These are phyloP conservation scores for Oryza punctata DNA, from an alignment of 176 grass and related monocot genomes.

Conservation along the genomic window DNA sequence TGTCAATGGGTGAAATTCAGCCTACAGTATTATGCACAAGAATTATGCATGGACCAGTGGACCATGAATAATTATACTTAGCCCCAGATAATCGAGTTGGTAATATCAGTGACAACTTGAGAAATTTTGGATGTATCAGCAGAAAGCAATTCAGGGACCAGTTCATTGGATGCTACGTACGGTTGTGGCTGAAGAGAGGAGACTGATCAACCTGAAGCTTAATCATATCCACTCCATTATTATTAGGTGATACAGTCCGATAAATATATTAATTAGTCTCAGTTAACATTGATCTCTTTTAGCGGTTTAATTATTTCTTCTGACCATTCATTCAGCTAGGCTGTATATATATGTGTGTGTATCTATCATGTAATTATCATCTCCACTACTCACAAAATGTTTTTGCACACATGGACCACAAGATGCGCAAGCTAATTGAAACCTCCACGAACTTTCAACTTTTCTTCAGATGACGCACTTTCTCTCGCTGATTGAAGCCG, in stretches of 20 bases:
- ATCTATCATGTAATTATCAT: background rate
- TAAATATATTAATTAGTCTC: background rate
- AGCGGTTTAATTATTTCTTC: background rate
- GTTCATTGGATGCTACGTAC: background rate
- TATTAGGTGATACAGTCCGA: background rate
- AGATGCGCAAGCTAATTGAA: background rate
- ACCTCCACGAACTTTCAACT: background rate
- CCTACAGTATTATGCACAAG: background rate
- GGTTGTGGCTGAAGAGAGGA: background rate
- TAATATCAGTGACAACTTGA: background rate
- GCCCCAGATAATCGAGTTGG: background rate
- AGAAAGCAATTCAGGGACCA: background rate
- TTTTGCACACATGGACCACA: background rate
- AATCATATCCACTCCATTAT: background rate
- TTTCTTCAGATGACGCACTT: background rate
- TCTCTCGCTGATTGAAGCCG: background rate
- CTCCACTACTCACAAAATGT: constrained; percentile 20
- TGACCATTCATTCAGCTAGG: background rate
- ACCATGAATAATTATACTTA: background rate
- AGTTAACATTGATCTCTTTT: background rate
- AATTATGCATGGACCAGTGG: background rate
- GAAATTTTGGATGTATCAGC: background rate
- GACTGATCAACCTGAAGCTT: background rate
- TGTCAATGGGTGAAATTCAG: background rate
- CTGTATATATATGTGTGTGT: background rate